Percentiles rank a stretch among this genome's conserved stretches.
phyloP scores from a whole-genome alignment of 306 rosid genomes.

The Echinosophora koreensis region DNA sequence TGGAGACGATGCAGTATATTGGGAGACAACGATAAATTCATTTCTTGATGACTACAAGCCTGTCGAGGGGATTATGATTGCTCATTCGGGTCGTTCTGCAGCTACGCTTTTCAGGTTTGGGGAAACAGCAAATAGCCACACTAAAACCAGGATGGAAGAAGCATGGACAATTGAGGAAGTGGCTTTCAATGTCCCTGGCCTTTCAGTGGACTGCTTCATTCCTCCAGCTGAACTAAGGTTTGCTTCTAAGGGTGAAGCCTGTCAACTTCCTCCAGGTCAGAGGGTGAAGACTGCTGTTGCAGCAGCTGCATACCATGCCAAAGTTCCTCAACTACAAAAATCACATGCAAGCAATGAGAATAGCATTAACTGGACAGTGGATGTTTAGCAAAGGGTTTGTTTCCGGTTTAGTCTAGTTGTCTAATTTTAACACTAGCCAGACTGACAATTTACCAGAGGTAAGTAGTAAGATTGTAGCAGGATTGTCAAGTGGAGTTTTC shows the following conservation, averaged over 20 bases:
- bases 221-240: slow-evolving; percentile 85
- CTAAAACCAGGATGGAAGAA: slow-evolving; percentile 88
- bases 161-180: slow-evolving; percentile 92
- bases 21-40: slow-evolving; percentile 88
- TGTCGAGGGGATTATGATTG: slow-evolving; percentile 81
- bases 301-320: slow-evolving; percentile 56
- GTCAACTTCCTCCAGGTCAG: slow-evolving; percentile 64
- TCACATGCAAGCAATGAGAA: slow-evolving; percentile 54
- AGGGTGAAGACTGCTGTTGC: slow-evolving; percentile 55
- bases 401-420: slow-evolving; percentile 38
- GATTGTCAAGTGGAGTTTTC: slow-evolving; percentile 47
- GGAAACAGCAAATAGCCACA: slow-evolving; percentile 85
- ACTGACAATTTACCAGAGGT: slow-evolving; percentile 51
- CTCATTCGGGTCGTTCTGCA: slow-evolving; percentile 80
- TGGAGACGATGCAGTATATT: slow-evolving; percentile 85
- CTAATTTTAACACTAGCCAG: slow-evolving; percentile 49
- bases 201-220: slow-evolving; percentile 80
- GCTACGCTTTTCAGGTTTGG: slow-evolving; percentile 87
- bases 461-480: slow-evolving; percentile 53
- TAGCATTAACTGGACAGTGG: slow-evolving; percentile 62
- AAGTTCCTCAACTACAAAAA: slow-evolving; percentile 59
- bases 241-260: slow-evolving; percentile 74
- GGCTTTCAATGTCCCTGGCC: slow-evolving; percentile 83
- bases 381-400: slow-evolving; percentile 49
- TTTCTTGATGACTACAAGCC: slow-evolving; percentile 78